These are phyloP conservation scores for Dendrocalamus sinicus DNA, from an alignment of 176 grass and related monocot species.

Conservation along the genomic window DNA sequence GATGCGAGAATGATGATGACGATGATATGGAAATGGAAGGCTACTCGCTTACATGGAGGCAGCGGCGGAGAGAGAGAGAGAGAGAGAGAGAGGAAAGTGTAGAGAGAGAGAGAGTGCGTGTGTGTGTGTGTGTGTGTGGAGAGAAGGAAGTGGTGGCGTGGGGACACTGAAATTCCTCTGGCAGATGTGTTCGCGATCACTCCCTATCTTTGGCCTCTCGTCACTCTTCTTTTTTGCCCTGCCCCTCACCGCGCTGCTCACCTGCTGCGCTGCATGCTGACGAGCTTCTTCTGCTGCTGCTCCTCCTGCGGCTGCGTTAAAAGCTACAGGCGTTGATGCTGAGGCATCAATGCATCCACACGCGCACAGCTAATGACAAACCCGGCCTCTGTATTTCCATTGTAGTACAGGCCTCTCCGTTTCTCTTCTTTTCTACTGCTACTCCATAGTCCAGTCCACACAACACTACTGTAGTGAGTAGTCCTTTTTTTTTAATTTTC, in stretches of 20 bases:
- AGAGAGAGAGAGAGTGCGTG: neutral
- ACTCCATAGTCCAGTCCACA: too few species aligned
- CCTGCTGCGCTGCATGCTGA: slow-evolving; percentile 7
- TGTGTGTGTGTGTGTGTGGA: neutral
- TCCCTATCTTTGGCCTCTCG: slow-evolving; percentile 46
- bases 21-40: neutral
- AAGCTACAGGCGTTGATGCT: slow-evolving; percentile 26
- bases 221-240: slow-evolving; percentile 14
- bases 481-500: too few species aligned
- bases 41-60: neutral
- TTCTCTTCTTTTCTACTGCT: neutral
- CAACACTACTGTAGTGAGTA: too few species aligned
- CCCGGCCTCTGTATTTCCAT: neutral
- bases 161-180: slow-evolving; percentile 80
- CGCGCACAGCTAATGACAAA: neutral
- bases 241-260: neutral
- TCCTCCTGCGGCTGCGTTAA: slow-evolving; percentile 40
- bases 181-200: slow-evolving; percentile 49
- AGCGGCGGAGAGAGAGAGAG: neutral
- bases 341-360: neutral
- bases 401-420: neutral
- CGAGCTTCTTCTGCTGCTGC: slow-evolving; percentile 47
- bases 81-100: neutral
- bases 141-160: slow-evolving; percentile 22
- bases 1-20: neutral